A percentile compares a stretch with the other conserved stretches of the same genome.
These are phyloP conservation scores for Medicago arabica DNA, from an alignment of 306 rosid species.

Conservation along the genomic window DNA sequence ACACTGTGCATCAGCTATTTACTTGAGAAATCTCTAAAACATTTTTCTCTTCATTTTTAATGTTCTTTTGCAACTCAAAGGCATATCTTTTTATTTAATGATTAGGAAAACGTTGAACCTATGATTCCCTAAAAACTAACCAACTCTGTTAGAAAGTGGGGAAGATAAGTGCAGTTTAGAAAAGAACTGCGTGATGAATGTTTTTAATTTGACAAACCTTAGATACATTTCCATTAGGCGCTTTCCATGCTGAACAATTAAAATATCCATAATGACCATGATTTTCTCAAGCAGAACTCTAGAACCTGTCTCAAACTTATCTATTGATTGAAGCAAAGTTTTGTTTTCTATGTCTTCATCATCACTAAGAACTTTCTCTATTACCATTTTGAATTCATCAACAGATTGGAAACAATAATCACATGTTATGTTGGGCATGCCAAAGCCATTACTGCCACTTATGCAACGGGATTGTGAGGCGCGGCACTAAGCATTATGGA, in stretches of 20 bases:
- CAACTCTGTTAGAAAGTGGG: too few species aligned
- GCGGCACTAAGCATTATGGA: slow-evolving; percentile 78
- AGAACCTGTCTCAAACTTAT: not conserved
- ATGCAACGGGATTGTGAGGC: slow-evolving; percentile 72
- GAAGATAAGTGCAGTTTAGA: too few species aligned
- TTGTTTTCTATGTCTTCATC: slow-evolving; percentile 19
- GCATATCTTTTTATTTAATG: too few species aligned
- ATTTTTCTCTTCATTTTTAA: too few species aligned
- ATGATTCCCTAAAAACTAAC: too few species aligned
- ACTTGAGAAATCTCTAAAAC: slow-evolving; percentile 1
- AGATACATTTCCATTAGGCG: too few species aligned
- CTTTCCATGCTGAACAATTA: too few species aligned
- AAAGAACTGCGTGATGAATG: too few species aligned
- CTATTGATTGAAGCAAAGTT: slow-evolving; percentile 11
- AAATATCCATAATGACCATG: too few species aligned
- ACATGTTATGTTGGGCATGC: slow-evolving; percentile 87
- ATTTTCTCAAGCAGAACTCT: not conserved
- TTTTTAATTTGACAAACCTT: too few species aligned
- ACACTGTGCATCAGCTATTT: not conserved
- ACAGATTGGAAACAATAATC: slow-evolving; percentile 89
- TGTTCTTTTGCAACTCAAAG: too few species aligned
- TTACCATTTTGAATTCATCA: slow-evolving; percentile 37
- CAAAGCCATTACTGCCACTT: slow-evolving; percentile 83
- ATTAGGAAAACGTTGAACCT: too few species aligned
- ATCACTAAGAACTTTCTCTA: slow-evolving; percentile 28